Evolutionary conservation across 2,329 filamentous ascomycete genomes (phyloP), one percentile per base, ranked within the genome.

Genomic region (Uncinocarpus reesii): DNA sequence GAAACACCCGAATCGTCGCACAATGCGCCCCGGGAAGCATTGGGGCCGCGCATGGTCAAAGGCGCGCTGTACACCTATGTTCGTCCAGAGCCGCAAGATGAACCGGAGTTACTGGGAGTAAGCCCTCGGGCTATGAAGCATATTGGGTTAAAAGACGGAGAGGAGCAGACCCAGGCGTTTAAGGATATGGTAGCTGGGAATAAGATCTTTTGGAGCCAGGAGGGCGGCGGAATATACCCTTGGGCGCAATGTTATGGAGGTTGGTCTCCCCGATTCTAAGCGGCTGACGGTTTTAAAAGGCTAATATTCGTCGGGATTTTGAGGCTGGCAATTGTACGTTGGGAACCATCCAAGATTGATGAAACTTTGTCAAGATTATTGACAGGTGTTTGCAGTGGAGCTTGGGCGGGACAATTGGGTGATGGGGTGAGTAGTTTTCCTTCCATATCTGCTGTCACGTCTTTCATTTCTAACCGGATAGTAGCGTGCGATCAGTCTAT

Each of bases 171-270:
- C 0, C 75, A 84, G 0, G 81, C 86, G 8, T 95, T 96, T 63
- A 76, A 78, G 53, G 74, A 84, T 51, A 74, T 87, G 0, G 84
- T 93, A 5, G 80, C 85, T 0, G 92, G 92, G 2, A 94, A 92
- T 62, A 81, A 80, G 60, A 76, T 95, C 11, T 78, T 84, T 48
- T 90, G 88, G 42, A 77, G 87, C 54, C 77, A 83, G 50, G 75
- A 80, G 20, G 70, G 79, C 50, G 83, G 84, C 16, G 83, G 84
- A n/a, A 80, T 92, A 36, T 98, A 98, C 63, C 90, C 92, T 0
- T 98, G 92, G 92, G 89, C 92, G 26, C 92, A 98, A 68, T 96
- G 92, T 69, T 98, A 98, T 64, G 92, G 92, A 49, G 90, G 90
- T 49, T 56, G 55, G 60, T 57, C 80, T 77, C 60, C 31, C 10